These are phyloP conservation scores for Irpex lacteus DNA, from an alignment of 1,284 basidiomycete species.

Conservation along the genomic window DNA sequence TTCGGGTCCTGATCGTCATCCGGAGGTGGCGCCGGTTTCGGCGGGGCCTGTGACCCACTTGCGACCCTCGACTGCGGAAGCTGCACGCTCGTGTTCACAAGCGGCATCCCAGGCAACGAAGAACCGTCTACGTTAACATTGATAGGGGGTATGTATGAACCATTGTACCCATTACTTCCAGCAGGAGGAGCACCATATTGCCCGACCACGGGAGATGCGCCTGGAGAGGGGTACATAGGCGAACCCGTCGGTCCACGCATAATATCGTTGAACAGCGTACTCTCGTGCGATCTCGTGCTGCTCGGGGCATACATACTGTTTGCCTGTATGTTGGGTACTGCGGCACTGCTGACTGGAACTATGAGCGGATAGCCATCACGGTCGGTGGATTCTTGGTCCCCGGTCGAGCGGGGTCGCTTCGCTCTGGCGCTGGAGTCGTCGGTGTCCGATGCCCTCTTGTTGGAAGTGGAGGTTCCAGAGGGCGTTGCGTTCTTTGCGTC, in stretches of 20 bases:
- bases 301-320: constrained; percentile 29
- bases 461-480: constrained; percentile 21
- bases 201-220: constrained; percentile 30
- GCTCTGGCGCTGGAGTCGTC: constrained; percentile 36
- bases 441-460: constrained; percentile 49
- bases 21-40: constrained; percentile 21
- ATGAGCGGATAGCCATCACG: constrained; percentile 54
- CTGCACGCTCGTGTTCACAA: constrained; percentile 31
- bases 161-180: constrained; percentile 41
- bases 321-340: constrained; percentile 35
- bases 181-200: constrained; percentile 29
- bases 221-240: constrained; percentile 58
- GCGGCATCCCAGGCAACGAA: constrained; percentile 46
- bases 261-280: constrained; percentile 55
- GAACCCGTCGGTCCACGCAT: constrained; percentile 56
- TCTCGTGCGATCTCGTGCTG: constrained; percentile 36
- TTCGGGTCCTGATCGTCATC: constrained; percentile 64
- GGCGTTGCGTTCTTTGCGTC: constrained; percentile 13
- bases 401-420: constrained; percentile 49
- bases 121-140: constrained; percentile 51
- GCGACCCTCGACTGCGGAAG: constrained; percentile 26
- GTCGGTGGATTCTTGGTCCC: constrained; percentile 34
- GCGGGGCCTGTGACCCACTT: constrained; percentile 8
- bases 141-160: constrained; percentile 53
- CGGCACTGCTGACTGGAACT: constrained; percentile 44